Evolutionary conservation across 2,329 filamentous ascomycete species (phyloP).

Genomic region (Fusarium sublunatum): DNA sequence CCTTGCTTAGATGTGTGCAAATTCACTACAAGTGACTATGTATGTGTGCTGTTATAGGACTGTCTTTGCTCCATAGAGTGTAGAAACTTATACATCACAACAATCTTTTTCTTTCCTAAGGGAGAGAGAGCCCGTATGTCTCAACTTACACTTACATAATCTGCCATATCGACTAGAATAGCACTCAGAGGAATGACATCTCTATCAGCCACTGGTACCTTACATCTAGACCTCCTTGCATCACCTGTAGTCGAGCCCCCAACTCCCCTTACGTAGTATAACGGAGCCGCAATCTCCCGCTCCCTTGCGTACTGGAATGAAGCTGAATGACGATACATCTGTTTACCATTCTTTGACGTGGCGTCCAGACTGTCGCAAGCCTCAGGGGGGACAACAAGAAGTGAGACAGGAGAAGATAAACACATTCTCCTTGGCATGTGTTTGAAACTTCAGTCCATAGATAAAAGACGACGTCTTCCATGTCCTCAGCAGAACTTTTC

Average conservation of each 20-base stretch:
- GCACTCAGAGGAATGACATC: not conserved
- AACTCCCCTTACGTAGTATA: constrained; percentile 21
- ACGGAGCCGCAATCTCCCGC: constrained; percentile 29
- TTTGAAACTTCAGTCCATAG: constrained; percentile 16
- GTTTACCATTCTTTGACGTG: constrained; percentile 33
- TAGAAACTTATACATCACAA: too few species aligned
- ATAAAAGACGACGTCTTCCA: constrained; percentile 41
- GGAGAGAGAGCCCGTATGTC: too few species aligned
- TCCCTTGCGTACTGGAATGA: constrained; percentile 39
- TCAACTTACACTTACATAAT: not conserved
- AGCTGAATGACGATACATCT: constrained; percentile 17
- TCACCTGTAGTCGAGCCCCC: constrained; percentile 1
- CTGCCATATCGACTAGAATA: constrained; percentile 6
- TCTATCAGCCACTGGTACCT: not conserved
- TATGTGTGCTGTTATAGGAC: too few species aligned
- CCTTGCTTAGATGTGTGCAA: too few species aligned
- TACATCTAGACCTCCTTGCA: constrained; percentile 13
- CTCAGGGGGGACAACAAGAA: constrained; percentile 9
- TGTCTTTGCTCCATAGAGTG: too few species aligned
- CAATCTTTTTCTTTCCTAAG: too few species aligned
- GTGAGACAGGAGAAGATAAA: constrained; percentile 13
- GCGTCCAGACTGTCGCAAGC: constrained; percentile 26
- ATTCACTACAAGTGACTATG: too few species aligned
- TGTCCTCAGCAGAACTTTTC: not conserved
- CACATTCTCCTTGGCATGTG: constrained; percentile 3